Evolutionary conservation across 371 early-diverging fungal species (phyloP), one percentile per base, ranked within the genome.

Genomic region (Blakeslea trispora): DNA sequence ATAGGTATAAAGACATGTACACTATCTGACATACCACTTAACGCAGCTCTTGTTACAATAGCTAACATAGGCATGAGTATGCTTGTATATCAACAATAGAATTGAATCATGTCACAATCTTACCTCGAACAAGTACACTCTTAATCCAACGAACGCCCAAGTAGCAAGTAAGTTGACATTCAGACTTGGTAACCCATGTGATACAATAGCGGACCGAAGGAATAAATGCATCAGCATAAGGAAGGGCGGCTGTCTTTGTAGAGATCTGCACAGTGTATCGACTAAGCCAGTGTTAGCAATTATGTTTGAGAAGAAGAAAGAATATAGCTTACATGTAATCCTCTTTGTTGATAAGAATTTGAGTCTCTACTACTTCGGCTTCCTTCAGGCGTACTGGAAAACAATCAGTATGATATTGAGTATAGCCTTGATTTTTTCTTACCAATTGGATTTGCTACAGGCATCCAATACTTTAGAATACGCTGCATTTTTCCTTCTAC

Each of bases 171-270:
- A 84, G 53, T 53, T 76, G 81, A 62, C 81, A 79, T 19, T 64
- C 61, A 1, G 72, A 72, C 50, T 69, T 62, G 55, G 42, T 61
- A 17, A 79, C 66, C 67, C 68, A 81, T 0, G 79, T 77, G 42
- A 84, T 81, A 49, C 84, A 84, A 54, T 82, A 84, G 31, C 75
- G 66, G 1, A 79, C 61, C 15, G 77, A 71, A 13, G 84, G 84
- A 9, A 81, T 71, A 46, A 84, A 84, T 10, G 84, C 81, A 57
- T 84, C 84, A 17, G 81, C 79, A 59, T 81, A 84, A 9, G 84
- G 84, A 52, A 84, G 44, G 23, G 71, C 66, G 2, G 74, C 78
- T 15, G 74, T 73, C 45, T 81, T 59, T 63, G 82, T 69, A 32
- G 73, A 63, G 45, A 78, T 66, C 51, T 79, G 59, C 42, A 78